phyloP scores from a whole-genome alignment of 306 rosid genomes.

The Prunus mongolica region DNA sequence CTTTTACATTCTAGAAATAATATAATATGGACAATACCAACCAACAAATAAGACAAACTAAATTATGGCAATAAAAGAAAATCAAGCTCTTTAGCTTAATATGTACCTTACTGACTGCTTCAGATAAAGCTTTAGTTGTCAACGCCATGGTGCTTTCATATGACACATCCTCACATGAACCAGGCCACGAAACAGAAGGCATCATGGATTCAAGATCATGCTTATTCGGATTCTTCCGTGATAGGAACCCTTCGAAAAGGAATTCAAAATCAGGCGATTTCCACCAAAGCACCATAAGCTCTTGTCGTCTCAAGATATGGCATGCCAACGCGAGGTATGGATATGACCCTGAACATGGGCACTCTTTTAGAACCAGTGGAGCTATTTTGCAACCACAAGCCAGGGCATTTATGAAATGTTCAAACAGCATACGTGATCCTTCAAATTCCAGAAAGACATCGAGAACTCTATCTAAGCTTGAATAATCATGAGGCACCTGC shows the following conservation, averaged over 20 bases:
- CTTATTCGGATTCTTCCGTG: slow-evolving; percentile 80
- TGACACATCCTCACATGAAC: slow-evolving; percentile 77
- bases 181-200: slow-evolving; percentile 98
- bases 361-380: slow-evolving; percentile 54
- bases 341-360: slow-evolving; percentile 92
- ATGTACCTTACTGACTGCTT: slow-evolving; percentile 71
- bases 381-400: slow-evolving; percentile 69
- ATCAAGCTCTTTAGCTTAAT: slow-evolving; percentile 16
- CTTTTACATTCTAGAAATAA: not conserved
- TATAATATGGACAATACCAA: not conserved
- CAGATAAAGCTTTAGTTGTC: slow-evolving; percentile 83
- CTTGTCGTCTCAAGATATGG: slow-evolving; percentile 69
- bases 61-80: not conserved
- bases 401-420: slow-evolving; percentile 68
- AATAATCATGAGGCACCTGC: slow-evolving; percentile 76
- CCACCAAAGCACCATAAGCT: slow-evolving; percentile 97
- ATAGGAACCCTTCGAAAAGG: slow-evolving; percentile 84
- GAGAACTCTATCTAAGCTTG: slow-evolving; percentile 76
- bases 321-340: slow-evolving; percentile 83
- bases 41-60: not conserved
- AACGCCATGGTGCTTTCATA: slow-evolving; percentile 73
- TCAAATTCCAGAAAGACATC: slow-evolving; percentile 63
- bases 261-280: slow-evolving; percentile 80
- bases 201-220: slow-evolving; percentile 89
- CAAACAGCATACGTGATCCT: slow-evolving; percentile 69